Conservation (phyloP, 1,139 yeast species). For the Meyerozyma sp. region DNA sequence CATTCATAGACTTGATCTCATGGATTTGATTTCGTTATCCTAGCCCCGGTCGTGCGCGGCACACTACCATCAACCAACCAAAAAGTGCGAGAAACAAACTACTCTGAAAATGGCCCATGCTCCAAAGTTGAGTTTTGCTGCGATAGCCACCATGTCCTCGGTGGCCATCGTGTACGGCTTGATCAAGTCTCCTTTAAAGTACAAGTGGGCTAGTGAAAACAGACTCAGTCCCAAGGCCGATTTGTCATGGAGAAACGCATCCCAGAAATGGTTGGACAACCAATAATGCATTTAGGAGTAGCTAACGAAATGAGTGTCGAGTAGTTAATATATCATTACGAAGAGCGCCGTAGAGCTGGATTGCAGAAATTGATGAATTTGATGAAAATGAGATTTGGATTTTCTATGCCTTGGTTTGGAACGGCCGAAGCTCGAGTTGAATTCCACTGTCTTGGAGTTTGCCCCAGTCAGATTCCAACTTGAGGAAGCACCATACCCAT, state of each 20-base stretch:
- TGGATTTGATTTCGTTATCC: no score
- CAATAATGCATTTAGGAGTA: slow-evolving; percentile 6
- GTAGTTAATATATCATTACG: neutral
- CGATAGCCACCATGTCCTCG: slow-evolving; percentile 43
- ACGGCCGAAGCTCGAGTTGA: slow-evolving; percentile 1
- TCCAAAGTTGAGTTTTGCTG: slow-evolving; percentile 37
- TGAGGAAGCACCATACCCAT: slow-evolving; percentile 84
- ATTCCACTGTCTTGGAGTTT: slow-evolving; percentile 19
- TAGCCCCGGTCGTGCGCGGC: slow-evolving; percentile 9
- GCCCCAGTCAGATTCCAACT: slow-evolving; percentile 72
- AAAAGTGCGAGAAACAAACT: slow-evolving; percentile 14
- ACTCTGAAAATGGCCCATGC: slow-evolving; percentile 31
- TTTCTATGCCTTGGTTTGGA: neutral
- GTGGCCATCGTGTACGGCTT: slow-evolving; percentile 33
- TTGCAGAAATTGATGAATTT: neutral
- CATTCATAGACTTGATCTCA: no score
- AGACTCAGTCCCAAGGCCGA: slow-evolving; percentile 47
- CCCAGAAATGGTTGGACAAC: slow-evolving; percentile 42
- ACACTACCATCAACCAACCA: slow-evolving; percentile 21
- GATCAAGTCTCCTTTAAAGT: slow-evolving; percentile 43
- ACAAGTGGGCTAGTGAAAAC: slow-evolving; percentile 38
- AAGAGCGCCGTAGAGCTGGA: neutral
- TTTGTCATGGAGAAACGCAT: slow-evolving; percentile 48
- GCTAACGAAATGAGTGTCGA: no score
- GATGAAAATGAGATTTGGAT: neutral